Conservation (phyloP, 352 stramenopile species). For the Pythium plurisporium region DNA sequence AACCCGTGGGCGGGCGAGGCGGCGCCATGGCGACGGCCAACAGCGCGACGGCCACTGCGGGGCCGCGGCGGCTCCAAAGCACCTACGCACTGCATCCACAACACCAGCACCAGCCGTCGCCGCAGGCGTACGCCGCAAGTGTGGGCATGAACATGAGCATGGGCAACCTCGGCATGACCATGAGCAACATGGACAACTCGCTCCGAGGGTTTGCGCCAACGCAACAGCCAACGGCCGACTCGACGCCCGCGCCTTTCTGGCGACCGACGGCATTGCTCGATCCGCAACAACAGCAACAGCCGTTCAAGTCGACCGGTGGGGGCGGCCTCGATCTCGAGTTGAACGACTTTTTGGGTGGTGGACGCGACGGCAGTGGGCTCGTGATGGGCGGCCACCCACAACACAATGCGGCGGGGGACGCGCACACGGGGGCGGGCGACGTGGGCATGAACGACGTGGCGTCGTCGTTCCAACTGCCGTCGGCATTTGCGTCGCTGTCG, state of each 20-base stretch:
- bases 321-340: conserved; percentile 20
- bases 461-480: conserved; percentile 15
- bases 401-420: not conserved
- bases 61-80: conserved; percentile 2
- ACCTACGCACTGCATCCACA: conserved; percentile 5
- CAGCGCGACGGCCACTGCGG: not conserved
- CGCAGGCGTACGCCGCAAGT: conserved; percentile 2
- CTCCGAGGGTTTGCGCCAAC: conserved; percentile 14
- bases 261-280: conserved; percentile 15
- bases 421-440: not conserved
- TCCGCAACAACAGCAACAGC: conserved; percentile 9
- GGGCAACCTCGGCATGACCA: conserved; percentile 20
- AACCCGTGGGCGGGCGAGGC: not conserved
- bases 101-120: conserved; percentile 1
- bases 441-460: conserved; percentile 19
- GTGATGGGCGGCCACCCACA: not conserved
- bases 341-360: conserved; percentile 15
- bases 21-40: not conserved
- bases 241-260: conserved; percentile 15
- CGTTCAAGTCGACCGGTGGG: conserved; percentile 9
- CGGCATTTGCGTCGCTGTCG: conserved; percentile 6
- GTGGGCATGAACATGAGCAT: conserved; percentile 20
- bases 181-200: conserved; percentile 24
- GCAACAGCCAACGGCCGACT: not conserved
- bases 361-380: not conserved